These are phyloP conservation scores for Raffaelea arxii DNA, from an alignment of 2,329 filamentous ascomycete genomes.

Conservation along the genomic window DNA sequence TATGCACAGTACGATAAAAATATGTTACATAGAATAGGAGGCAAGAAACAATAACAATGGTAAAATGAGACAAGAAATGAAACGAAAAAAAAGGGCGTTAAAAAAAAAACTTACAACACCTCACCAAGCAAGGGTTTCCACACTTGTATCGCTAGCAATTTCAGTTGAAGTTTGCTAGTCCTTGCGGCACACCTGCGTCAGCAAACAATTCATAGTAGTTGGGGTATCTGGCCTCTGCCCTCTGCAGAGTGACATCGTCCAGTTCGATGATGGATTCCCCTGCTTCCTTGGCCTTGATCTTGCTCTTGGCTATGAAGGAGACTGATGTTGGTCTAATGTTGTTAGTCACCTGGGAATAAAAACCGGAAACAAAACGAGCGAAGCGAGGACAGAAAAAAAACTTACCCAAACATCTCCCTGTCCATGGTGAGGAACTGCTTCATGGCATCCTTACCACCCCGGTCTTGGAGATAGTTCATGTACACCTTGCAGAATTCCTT, in stretches of 20 bases:
- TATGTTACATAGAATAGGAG: neutral
- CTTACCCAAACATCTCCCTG: slow-evolving; percentile 76
- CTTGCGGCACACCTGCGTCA: slow-evolving; percentile 38
- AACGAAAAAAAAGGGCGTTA: neutral
- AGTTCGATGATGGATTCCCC: slow-evolving; percentile 31
- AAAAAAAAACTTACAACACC: neutral
- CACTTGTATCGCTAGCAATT: neutral
- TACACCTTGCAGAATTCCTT: slow-evolving; percentile 71
- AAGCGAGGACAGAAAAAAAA: no score
- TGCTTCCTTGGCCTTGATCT: slow-evolving; percentile 34
- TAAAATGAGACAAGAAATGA: neutral
- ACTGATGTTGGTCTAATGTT: slow-evolving; percentile 34
- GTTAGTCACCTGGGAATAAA: neutral
- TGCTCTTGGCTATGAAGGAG: slow-evolving; percentile 28
- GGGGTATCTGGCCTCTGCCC: slow-evolving; percentile 40
- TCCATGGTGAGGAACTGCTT: slow-evolving; percentile 79
- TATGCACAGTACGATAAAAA: no score
- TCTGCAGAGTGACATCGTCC: slow-evolving; percentile 39
- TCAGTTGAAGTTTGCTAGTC: slow-evolving; percentile 39
- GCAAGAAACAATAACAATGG: no score
- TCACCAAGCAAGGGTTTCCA: neutral
- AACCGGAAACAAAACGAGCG: no score
- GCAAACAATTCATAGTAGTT: slow-evolving; percentile 43
- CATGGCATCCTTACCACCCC: slow-evolving; percentile 73
- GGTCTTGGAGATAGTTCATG: slow-evolving; percentile 72